Conservation (phyloP, 1,139 yeast genomes). For the Kodamaea suecica region DNA sequence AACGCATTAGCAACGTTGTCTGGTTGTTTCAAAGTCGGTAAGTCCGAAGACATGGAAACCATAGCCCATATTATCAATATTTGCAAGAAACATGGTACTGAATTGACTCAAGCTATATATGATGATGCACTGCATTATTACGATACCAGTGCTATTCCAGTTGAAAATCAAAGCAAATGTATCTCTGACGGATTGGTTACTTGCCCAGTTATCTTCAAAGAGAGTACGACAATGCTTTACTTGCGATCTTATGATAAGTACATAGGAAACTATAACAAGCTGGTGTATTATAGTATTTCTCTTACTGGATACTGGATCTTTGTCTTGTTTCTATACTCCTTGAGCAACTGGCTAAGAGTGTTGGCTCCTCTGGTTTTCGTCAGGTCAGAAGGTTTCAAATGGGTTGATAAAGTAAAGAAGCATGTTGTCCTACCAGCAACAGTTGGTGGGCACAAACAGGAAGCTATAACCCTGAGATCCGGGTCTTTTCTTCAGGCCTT, state of each 20-base stretch:
- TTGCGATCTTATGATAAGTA: conserved; percentile 2
- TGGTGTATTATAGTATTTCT: conserved; percentile 49
- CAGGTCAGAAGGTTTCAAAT: conserved; percentile 1
- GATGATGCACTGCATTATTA: background rate
- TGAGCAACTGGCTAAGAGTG: conserved; percentile 38
- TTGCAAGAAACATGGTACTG: background rate
- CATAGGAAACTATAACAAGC: conserved; percentile 31
- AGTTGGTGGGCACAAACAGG: conserved; percentile 21
- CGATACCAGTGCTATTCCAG: background rate
- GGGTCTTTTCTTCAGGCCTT: conserved; percentile 9
- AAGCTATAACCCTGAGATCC: conserved; percentile 4
- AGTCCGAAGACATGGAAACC: background rate
- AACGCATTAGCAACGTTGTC: conserved; percentile 1
- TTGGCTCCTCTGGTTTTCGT: conserved; percentile 22
- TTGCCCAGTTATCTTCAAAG: conserved; percentile 4
- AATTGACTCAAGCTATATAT: background rate
- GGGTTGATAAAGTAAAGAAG: conserved; percentile 10
- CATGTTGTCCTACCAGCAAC: conserved; percentile 31
- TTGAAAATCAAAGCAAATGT: background rate
- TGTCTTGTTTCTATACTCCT: conserved; percentile 38
- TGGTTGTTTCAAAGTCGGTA: background rate
- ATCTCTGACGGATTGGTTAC: conserved; percentile 7
- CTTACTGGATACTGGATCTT: conserved; percentile 49
- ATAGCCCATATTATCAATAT: background rate
- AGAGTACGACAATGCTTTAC: background rate